These are phyloP conservation scores for Syzygium aromaticum DNA, from an alignment of 345 rosid genomes.

Conservation along the genomic window DNA sequence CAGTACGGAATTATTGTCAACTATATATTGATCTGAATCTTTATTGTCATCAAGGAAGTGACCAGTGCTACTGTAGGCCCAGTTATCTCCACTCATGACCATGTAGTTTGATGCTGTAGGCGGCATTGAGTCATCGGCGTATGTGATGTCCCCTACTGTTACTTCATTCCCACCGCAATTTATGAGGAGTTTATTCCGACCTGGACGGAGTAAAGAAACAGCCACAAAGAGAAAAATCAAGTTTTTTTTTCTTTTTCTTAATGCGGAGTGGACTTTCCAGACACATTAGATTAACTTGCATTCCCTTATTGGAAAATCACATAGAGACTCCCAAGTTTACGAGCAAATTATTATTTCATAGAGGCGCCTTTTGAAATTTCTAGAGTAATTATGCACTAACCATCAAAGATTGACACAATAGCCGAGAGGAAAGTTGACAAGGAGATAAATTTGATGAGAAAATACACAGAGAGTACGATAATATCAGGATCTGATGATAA, in stretches of 20 bases:
- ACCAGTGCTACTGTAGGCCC: constrained; percentile 63
- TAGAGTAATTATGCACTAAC: not conserved
- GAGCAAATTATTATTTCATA: not conserved
- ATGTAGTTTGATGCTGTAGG: constrained; percentile 10
- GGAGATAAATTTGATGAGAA: not conserved
- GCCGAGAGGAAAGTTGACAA: not conserved
- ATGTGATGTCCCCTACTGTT: constrained; percentile 1
- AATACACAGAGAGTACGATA: not conserved
- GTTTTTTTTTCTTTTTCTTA: not conserved
- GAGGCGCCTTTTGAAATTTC: not conserved
- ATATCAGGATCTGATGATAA: not conserved
- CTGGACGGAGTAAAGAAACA: not conserved
- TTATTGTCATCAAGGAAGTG: constrained; percentile 22
- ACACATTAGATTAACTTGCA: not conserved
- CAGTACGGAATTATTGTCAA: constrained; percentile 9
- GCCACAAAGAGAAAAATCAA: not conserved
- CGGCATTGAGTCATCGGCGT: constrained; percentile 12
- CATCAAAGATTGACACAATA: not conserved
- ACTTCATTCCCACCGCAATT: not conserved
- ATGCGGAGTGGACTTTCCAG: not conserved
- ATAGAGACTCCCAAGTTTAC: not conserved
- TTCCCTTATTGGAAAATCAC: not conserved
- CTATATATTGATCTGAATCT: constrained; percentile 1
- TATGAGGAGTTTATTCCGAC: not conserved
- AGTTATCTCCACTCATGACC: constrained; percentile 1